A percentile compares a stretch with the other conserved stretches of the same genome.
Conservation (phyloP, 2,329 filamentous ascomycete species). For the Parafenestella ontariensis region DNA sequence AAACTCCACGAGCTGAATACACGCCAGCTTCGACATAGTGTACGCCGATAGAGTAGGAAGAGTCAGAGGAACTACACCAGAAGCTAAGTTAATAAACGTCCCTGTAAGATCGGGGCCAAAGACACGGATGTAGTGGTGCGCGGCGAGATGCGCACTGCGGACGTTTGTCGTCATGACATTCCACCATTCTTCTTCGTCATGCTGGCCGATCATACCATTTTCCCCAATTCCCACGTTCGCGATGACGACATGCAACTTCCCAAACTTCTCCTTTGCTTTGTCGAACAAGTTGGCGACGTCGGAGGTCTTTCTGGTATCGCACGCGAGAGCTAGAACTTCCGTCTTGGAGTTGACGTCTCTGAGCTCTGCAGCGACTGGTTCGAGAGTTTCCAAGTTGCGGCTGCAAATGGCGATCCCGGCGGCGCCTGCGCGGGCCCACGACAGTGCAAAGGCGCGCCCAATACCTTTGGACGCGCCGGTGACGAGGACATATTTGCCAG, state of each 20-base stretch:
- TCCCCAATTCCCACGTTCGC: constrained; percentile 8
- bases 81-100: constrained; percentile 2
- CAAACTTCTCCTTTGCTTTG: constrained; percentile 3
- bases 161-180: constrained; percentile 13
- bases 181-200: constrained; percentile 8
- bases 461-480: constrained; percentile 41
- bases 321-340: constrained; percentile 7
- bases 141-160: constrained; percentile 13
- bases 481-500: constrained; percentile 39
- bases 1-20: constrained; percentile 6
- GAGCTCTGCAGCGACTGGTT: constrained; percentile 11
- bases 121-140: constrained; percentile 14
- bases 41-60: constrained; percentile 9
- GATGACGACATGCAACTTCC: constrained; percentile 13
- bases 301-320: constrained; percentile 3
- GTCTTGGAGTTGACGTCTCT: background rate
- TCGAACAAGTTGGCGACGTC: constrained; percentile 4
- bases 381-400: constrained; percentile 44
- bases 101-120: constrained; percentile 6
- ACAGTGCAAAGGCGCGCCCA: constrained; percentile 18
- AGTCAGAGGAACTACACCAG: constrained; percentile 1
- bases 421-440: constrained; percentile 51
- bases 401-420: constrained; percentile 50
- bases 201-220: constrained; percentile 1
- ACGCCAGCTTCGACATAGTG: constrained; percentile 7